Evolutionary conservation across 495 filamentous ascomycete species (phyloP).

Genomic region (Annulohypoxylon bovei): DNA sequence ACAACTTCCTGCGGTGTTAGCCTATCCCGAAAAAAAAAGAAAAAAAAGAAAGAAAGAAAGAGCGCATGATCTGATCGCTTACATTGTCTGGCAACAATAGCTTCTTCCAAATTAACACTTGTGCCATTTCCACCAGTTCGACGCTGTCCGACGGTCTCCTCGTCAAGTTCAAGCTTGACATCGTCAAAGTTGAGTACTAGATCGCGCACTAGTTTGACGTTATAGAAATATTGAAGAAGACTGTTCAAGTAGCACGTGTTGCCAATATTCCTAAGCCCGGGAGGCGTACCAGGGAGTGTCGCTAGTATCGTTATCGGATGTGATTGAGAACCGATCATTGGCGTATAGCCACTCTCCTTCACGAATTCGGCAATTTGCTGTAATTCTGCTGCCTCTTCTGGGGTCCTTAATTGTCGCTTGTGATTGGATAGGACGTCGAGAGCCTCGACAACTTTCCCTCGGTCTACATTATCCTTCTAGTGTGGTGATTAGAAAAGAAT

Average conservation of each 20-base stretch:
- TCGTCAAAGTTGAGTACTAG: conserved; percentile 79
- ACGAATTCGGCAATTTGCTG: conserved; percentile 41
- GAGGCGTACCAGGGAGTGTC: conserved; percentile 17
- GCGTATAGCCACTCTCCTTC: conserved; percentile 10
- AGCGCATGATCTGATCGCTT: conserved; percentile 1
- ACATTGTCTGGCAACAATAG: conserved; percentile 54
- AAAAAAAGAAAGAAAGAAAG: background rate
- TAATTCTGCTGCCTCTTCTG: conserved; percentile 34
- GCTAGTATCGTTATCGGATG: conserved; percentile 5
- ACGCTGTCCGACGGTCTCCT: conserved; percentile 67
- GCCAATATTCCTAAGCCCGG: conserved; percentile 87
- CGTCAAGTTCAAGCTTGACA: conserved; percentile 68
- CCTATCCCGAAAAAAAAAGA: background rate
- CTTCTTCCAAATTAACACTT: conserved; percentile 51
- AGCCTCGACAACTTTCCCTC: conserved; percentile 37
- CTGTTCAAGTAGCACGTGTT: conserved; percentile 99
- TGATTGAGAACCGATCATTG: conserved; percentile 4
- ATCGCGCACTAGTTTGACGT: conserved; percentile 81
- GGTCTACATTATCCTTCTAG: conserved; percentile 30
- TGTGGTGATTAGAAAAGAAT: conserved; percentile 8
- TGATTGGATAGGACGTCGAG: conserved; percentile 40
- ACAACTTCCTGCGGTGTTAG: conserved; percentile 40
- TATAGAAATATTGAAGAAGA: conserved; percentile 93
- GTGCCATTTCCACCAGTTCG: conserved; percentile 65
- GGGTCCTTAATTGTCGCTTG: conserved; percentile 28